Percentiles rank a stretch among this genome's conserved stretches.
Conservation (phyloP, 1,139 yeast species). For the Saccharomyces hybrid region DNA sequence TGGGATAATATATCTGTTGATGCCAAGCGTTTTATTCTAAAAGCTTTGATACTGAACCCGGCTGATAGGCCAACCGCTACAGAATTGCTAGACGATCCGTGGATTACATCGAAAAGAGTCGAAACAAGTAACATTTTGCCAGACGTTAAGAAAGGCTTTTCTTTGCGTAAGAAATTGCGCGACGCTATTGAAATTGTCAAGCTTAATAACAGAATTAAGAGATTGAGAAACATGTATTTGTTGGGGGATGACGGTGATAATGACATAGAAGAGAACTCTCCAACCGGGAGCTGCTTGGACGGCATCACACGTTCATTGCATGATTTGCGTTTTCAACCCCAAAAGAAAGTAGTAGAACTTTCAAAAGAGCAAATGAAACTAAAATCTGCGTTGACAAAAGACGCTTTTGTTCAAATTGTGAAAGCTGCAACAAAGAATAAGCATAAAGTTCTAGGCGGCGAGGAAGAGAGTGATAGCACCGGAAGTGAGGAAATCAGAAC, state of each 20-base stretch:
- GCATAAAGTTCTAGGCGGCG: slow-evolving; percentile 34
- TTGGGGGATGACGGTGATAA: slow-evolving; percentile 41
- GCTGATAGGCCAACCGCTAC: slow-evolving; percentile 57
- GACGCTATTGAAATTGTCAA: slow-evolving; percentile 80
- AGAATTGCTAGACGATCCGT: slow-evolving; percentile 56
- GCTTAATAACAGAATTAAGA: slow-evolving; percentile 63
- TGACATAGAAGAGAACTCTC: slow-evolving; percentile 18
- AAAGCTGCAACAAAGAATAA: slow-evolving; percentile 61
- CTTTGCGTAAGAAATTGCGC: slow-evolving; percentile 76
- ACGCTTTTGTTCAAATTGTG: slow-evolving; percentile 67
- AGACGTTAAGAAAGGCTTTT: slow-evolving; percentile 60
- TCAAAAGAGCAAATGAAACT: slow-evolving; percentile 14
- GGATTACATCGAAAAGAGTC: slow-evolving; percentile 52
- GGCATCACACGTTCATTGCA: slow-evolving; percentile 13
- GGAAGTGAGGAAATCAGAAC: slow-evolving; percentile 1
- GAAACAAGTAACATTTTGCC: slow-evolving; percentile 64
- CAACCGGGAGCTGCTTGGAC: slow-evolving; percentile 4
- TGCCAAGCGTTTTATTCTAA: slow-evolving; percentile 65
- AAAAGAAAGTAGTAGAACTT: slow-evolving; percentile 3
- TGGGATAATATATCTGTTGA: slow-evolving; percentile 73
- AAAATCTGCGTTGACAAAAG: slow-evolving; percentile 33
- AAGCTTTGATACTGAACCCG: slow-evolving; percentile 60
- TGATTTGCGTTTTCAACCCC: slow-evolving; percentile 10
- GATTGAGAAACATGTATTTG: slow-evolving; percentile 45
- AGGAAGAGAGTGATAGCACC: slow-evolving; percentile 3